A percentile compares a stretch with the other conserved stretches of the same genome.
Evolutionary conservation across 768 basidiomycete species (phyloP).

Genomic region (Pleurotus tuoliensis): DNA sequence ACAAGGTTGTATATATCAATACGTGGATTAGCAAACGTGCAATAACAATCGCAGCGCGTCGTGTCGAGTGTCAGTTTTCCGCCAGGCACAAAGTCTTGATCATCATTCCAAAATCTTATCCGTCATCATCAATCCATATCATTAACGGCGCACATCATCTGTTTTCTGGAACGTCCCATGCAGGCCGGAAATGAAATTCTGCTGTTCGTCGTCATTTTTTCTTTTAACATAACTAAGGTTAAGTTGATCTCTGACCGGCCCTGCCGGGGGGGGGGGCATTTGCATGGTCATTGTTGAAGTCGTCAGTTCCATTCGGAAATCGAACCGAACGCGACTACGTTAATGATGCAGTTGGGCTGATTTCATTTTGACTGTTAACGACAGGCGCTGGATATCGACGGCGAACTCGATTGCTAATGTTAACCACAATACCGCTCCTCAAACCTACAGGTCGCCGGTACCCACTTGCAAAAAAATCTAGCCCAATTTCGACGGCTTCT

Average conservation of each 20-base stretch:
- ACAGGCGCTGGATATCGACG: constrained; percentile 5
- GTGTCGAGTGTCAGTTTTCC: neutral
- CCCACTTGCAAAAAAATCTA: no score
- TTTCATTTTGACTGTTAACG: neutral
- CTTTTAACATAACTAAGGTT: neutral
- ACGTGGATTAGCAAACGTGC: no score
- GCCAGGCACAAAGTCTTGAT: constrained; percentile 4
- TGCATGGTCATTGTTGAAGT: neutral
- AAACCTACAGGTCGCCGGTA: no score
- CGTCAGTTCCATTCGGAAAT: constrained; percentile 1
- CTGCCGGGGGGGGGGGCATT: neutral
- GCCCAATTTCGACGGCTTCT: no score
- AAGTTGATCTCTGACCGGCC: neutral
- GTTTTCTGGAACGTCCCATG: neutral
- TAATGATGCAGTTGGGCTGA: constrained; percentile 1
- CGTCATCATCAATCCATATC: constrained; percentile 1
- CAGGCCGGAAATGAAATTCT: constrained; percentile 1
- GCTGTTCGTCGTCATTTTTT: neutral
- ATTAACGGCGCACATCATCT: neutral
- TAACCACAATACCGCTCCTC: neutral
- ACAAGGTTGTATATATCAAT: constrained; percentile 5
- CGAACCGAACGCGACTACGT: neutral
- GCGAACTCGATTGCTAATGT: constrained; percentile 4
- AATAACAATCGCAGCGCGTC: no score
- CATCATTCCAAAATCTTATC: neutral